phyloP scores from a whole-genome alignment of 345 rosid species.

The Sonneratia caseolaris region DNA sequence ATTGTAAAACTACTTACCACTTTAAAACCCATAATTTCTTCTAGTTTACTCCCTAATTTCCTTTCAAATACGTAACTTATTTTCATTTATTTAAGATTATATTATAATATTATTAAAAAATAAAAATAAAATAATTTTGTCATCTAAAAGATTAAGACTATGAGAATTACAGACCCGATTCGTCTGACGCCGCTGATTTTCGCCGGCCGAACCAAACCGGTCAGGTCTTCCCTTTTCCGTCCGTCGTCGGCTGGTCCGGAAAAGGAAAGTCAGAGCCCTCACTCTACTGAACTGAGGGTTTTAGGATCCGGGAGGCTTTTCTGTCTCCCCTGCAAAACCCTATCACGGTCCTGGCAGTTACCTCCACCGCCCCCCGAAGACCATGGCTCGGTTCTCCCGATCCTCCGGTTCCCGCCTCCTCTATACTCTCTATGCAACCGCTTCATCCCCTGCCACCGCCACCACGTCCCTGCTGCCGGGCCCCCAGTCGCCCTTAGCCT shows the following conservation, averaged over 20 bases:
- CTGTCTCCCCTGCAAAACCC: neutral
- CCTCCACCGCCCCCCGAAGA: neutral
- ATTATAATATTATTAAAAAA: no score
- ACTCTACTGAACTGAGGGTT: neutral
- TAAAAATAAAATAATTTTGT: no score
- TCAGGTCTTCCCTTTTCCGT: no score
- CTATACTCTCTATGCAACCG: constrained; percentile 24
- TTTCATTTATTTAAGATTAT: no score
- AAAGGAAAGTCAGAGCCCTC: neutral
- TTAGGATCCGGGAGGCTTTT: neutral
- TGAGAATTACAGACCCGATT: no score
- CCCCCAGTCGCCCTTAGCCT: constrained; percentile 33
- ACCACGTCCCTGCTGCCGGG: constrained; percentile 5
- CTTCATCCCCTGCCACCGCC: constrained; percentile 14
- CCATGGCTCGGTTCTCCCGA: constrained; percentile 44
- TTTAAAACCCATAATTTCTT: no score
- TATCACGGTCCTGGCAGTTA: constrained; percentile 5
- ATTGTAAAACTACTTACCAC: no score
- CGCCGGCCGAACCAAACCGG: no score
- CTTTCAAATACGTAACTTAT: no score
- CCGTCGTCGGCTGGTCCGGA: neutral
- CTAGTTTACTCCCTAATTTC: no score
- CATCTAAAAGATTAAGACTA: no score
- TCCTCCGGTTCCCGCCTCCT: constrained; percentile 35
- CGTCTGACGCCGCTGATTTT: no score